Evolutionary conservation across 169 alveolate species (phyloP), one percentile per base, ranked within the genome.

Genomic region (Eimeria praecox): DNA sequence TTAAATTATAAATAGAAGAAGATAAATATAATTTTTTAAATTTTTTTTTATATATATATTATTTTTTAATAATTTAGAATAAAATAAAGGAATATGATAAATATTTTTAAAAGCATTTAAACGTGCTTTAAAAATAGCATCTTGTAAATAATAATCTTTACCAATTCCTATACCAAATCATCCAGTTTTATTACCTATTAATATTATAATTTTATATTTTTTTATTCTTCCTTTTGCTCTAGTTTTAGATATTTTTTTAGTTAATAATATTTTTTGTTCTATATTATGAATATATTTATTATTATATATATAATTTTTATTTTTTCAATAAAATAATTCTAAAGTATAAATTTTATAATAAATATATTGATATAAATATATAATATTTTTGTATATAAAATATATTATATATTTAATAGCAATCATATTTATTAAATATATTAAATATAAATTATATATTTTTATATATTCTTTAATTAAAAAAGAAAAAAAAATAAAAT

Each of bases 81-180:
- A 94, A 66, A 52, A 46, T 49, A 75, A 33, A 40, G 49, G 24
- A 69, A 59, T 82, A 35, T 42, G 27, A 82, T 30, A 78, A 44
- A 80, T 78, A 49, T 78, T 59, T 66, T 91, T 91, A 73, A 91
- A 91, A 5, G 95, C 77, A 91, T 56, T 10, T 64, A 33, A 20
- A 64, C 83, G 54, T 69, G 95, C 95, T 24, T 75, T 91, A 35
- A 42, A 35, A 22, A 82, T 77, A 35, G 82, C 78, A 38, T 33
- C 49, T 38, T 85, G 73, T 77, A 82, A 44, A 54, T 82, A 59
- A 62, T 35, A 77, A 78, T 82, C 52, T 24, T 94, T 82, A 59
- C 40, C 5, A 77, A 27, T 22, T 54, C 77, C 83, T 35, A 94
- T 62, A 49, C 93, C 87, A 78, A 80, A 52, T 42, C 93, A 44